Evolutionary conservation across 1,139 yeast species (phyloP), one percentile per base, ranked within the genome.

Genomic region (Arxiozyma slooffiae): DNA sequence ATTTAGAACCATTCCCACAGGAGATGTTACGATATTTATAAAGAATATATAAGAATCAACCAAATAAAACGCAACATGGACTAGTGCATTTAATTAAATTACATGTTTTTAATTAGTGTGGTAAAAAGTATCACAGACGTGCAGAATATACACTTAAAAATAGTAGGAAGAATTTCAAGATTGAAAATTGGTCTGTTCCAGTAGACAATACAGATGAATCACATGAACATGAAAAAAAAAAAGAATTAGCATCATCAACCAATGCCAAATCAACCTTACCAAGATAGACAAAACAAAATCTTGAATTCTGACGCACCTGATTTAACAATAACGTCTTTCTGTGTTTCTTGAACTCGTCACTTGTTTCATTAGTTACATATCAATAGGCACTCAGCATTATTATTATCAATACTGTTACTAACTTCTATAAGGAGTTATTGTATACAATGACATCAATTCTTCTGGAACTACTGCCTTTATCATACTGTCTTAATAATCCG

Each of bases 111-210:
- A 80, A 88, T 46, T 92, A 84, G 45, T 68, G 80, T 44, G 97
- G 98, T 0, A 74, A 80, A 58, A 90, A 88, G 96, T 79, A 80
- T 59, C 77, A 80, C 1, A 79, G 81, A 51, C 74, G 74, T 52
- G 84, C 87, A 50, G 97, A 90, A 67, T 83, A 78, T 67, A 90
- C 96, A 3, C 92, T 90, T 69, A 82, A 84, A 62, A 88, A 88
- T 55, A 92, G 96, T 16, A 76, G 85, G 55, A 81, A 82, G 67
- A 81, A 78, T 61, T 88, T 92, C 64, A 95, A 85, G 61, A 84
- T 90, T 52, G 90, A 85, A 57, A 87, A 82, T 61, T 90, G 96
- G 95, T 87, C 95, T 23, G 92, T 92, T 46, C 97, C 98, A 0
- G 95, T 92, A 2, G 97, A 34, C n/a, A 43, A 45, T 17, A 26